phyloP scores from a whole-genome alignment of 139 green algal genomes.

The Haematococcus sp. region DNA sequence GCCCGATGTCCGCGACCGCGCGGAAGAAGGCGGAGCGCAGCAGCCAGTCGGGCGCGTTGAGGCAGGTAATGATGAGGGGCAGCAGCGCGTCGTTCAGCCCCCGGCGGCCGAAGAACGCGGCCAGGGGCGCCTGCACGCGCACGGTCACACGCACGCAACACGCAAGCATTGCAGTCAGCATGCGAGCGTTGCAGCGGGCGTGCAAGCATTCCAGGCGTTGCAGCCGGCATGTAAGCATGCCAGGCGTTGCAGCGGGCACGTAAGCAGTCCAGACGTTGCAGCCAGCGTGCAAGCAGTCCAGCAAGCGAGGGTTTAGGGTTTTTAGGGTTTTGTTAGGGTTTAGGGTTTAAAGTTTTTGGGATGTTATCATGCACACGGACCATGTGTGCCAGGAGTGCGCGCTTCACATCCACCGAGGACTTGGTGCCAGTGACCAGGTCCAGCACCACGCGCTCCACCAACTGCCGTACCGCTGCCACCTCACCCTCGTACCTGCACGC shows the following conservation, averaged over 20 bases:
- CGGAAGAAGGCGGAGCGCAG: constrained; percentile 47
- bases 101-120: constrained; percentile 23
- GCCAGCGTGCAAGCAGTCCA: no score
- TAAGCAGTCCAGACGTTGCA: no score
- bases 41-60: constrained; percentile 86
- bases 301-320: no score
- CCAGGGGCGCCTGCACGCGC: constrained; percentile 13
- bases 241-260: no score
- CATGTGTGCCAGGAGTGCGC: constrained; percentile 54
- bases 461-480: constrained; percentile 44
- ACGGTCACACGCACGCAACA: no score
- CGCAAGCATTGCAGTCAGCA: no score
- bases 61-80: constrained; percentile 90
- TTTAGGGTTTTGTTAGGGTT: no score
- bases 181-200: no score
- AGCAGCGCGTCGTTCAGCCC: constrained; percentile 74
- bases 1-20: constrained; percentile 34
- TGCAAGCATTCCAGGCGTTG: no score
- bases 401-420: constrained; percentile 51
- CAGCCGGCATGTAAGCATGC: no score
- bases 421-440: constrained; percentile 76
- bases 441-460: constrained; percentile 68
- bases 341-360: no score
- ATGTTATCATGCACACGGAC: not conserved
- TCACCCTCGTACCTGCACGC: constrained; percentile 53